Conservation (phyloP, 208 protist species). For the Blechomonas ayalai region DNA sequence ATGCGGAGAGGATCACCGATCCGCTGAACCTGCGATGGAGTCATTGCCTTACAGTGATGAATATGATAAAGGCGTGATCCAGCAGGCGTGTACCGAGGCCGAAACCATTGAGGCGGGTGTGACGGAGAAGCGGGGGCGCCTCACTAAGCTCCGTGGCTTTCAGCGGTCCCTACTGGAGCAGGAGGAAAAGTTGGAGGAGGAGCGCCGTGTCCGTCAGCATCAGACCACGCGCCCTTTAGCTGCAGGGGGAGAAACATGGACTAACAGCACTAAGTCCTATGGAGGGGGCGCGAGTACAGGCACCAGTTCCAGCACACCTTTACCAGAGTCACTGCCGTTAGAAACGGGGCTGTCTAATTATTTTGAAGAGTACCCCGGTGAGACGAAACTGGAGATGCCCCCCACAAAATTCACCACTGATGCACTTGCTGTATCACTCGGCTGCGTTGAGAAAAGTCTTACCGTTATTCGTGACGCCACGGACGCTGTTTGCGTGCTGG, state of each 20-base stretch:
- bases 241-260: too few species aligned
- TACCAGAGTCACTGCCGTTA: too few species aligned
- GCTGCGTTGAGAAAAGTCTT: slow-evolving; percentile 39
- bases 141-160: slow-evolving; percentile 37
- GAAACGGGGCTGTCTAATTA: slow-evolving; percentile 8
- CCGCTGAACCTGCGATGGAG: too few species aligned
- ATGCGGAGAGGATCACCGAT: too few species aligned
- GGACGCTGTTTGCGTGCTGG: slow-evolving; percentile 54
- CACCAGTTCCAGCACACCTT: too few species aligned
- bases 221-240: too few species aligned
- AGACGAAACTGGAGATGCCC: slow-evolving; percentile 12
- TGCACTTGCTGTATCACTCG: slow-evolving; percentile 45
- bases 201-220: too few species aligned
- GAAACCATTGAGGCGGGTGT: slow-evolving; percentile 10
- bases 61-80: background rate
- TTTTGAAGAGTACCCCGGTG: background rate
- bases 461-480: slow-evolving; percentile 35
- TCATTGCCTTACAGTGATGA: background rate
- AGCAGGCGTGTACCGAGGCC: slow-evolving; percentile 1
- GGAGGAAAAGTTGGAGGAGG: slow-evolving; percentile 17
- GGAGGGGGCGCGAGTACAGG: too few species aligned
- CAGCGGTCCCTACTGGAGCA: slow-evolving; percentile 36
- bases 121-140: slow-evolving; percentile 21
- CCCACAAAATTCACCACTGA: slow-evolving; percentile 46
- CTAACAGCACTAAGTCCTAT: too few species aligned